Evolutionary conservation across 2,329 filamentous ascomycete species (phyloP).

Genomic region (Tolypocladium album): DNA sequence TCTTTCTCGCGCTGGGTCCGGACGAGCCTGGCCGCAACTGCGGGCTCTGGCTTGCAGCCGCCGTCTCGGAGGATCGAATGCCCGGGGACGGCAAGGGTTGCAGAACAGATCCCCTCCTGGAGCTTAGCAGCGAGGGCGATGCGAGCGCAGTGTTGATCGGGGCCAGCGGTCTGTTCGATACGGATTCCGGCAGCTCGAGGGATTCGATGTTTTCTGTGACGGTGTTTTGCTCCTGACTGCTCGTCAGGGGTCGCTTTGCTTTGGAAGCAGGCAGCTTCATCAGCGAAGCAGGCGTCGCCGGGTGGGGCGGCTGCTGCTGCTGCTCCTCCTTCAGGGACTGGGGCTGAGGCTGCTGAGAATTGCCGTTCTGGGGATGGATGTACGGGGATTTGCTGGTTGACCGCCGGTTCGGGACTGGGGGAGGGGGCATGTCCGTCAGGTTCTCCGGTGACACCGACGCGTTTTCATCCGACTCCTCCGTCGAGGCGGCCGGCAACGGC

Average conservation of each 20-base stretch:
- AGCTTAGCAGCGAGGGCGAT: conserved; percentile 20
- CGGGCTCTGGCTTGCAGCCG: conserved; percentile 56
- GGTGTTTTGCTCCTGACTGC: conserved; percentile 28
- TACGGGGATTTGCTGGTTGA: conserved; percentile 59
- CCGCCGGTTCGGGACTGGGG: conserved; percentile 53
- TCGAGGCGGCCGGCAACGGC: conserved; percentile 26
- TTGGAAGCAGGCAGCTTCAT: conserved; percentile 61
- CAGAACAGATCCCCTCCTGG: conserved; percentile 40
- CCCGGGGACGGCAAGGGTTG: conserved; percentile 38
- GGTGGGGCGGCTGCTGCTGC: conserved; percentile 35
- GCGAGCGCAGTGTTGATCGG: conserved; percentile 32
- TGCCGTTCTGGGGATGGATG: conserved; percentile 42
- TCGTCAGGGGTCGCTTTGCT: conserved; percentile 33
- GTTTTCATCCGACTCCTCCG: conserved; percentile 52
- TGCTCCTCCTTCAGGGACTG: conserved; percentile 3
- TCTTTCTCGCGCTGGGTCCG: conserved; percentile 37
- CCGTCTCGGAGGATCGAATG: conserved; percentile 28
- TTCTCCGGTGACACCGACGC: conserved; percentile 54
- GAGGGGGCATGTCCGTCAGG: conserved; percentile 55
- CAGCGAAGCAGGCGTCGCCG: conserved; percentile 77
- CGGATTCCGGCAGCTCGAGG: conserved; percentile 64
- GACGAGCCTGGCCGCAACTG: conserved; percentile 43
- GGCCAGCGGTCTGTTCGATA: conserved; percentile 18
- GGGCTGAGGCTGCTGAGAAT: conserved; percentile 12
- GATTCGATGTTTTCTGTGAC: conserved; percentile 44